Base-by-base conservation (phyloP, 2,329 filamentous ascomycete species). In the Colletotrichum tabaci region DNA sequence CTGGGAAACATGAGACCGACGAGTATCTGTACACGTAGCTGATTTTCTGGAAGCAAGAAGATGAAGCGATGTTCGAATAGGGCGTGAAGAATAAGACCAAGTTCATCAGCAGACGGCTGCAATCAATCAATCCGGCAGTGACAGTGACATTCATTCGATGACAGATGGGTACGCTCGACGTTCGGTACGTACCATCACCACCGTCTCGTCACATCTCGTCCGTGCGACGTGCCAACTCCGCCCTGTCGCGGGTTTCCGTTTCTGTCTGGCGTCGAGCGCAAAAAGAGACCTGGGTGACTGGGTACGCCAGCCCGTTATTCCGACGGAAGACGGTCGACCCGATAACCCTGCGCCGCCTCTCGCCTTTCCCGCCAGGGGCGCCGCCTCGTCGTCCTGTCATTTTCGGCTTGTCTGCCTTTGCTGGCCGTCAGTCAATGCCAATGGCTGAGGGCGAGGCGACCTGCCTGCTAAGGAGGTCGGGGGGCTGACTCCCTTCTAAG, bases 401-500 rank as follows among this genome's bases (percentile, higher is more conserved):
- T 30, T 16, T 56, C 44, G 44, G 44, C 44, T 9, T 46, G 44
- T 56, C 53, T 40, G 26, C 53, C 53, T 40, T 40, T 56, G n/a
- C 53, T 56, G 53, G 18, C 53, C 38, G 53, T 21, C 53, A 56
- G 30, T 35, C 30, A 35, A 35, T 35, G 30, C 8, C 8, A 35
- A 35, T 35, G 30, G 30, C 30, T 35, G 30, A 40, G 52, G 61
- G 30, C 30, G 46, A 62, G 46, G 46, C 44, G 60, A 46, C 61
- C 35, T 56, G 35, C 53, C 53, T 40, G 35, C 53, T 40, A 30
- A 30, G 8, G 30, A 35, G n/a, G 53, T 23, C 21, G 21, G 30
- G 42, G 38, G 58, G 50, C 60, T 57, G 42, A 57, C 40, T 42
- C 53, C 61, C 52, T 44, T 52, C 61, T 47, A 44, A 69, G 46